Percentiles rank a stretch among this genome's conserved stretches.
These are phyloP conservation scores for Ophiostoma pallidulum DNA, from an alignment of 2,329 filamentous ascomycete species.

Conservation along the genomic window DNA sequence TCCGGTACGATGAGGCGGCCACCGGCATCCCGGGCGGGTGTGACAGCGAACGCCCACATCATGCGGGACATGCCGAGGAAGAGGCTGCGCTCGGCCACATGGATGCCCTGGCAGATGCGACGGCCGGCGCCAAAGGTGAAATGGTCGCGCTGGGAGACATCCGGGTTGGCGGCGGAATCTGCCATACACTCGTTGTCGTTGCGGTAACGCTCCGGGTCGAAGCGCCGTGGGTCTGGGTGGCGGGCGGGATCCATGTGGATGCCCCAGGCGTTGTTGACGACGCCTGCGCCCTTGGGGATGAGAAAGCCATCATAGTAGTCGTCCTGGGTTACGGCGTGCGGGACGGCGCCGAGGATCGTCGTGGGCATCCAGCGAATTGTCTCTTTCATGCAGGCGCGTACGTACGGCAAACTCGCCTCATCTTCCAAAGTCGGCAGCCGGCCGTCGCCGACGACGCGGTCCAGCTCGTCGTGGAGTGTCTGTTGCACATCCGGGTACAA, in stretches of 20 bases:
- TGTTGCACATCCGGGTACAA: constrained; percentile 33
- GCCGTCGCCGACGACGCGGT: constrained; percentile 26
- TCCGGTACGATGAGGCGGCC: constrained; percentile 29
- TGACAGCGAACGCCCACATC: too few species aligned
- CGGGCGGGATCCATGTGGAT: constrained; percentile 18
- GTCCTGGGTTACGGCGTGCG: constrained; percentile 38
- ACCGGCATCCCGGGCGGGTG: constrained; percentile 16
- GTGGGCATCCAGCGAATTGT: constrained; percentile 30
- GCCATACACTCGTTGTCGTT: too few species aligned
- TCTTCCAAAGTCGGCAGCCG: constrained; percentile 26
- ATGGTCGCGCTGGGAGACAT: too few species aligned
- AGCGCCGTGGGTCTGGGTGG: constrained; percentile 18
- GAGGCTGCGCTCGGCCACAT: too few species aligned
- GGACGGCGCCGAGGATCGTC: constrained; percentile 33
- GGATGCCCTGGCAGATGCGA: too few species aligned
- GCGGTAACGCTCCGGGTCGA: too few species aligned
- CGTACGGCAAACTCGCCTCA: constrained; percentile 23
- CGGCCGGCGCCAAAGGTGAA: too few species aligned
- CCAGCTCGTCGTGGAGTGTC: constrained; percentile 29
- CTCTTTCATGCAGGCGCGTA: constrained; percentile 25
- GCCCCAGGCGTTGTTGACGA: constrained; percentile 29
- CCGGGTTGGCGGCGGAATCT: constrained; percentile 1
- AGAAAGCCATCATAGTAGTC: constrained; percentile 39
- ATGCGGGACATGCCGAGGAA: too few species aligned
- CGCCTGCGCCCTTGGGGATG: constrained; percentile 38